Conservation (phyloP, 2,329 filamentous ascomycete species). For the Paracorniculantispora psalliotae region DNA sequence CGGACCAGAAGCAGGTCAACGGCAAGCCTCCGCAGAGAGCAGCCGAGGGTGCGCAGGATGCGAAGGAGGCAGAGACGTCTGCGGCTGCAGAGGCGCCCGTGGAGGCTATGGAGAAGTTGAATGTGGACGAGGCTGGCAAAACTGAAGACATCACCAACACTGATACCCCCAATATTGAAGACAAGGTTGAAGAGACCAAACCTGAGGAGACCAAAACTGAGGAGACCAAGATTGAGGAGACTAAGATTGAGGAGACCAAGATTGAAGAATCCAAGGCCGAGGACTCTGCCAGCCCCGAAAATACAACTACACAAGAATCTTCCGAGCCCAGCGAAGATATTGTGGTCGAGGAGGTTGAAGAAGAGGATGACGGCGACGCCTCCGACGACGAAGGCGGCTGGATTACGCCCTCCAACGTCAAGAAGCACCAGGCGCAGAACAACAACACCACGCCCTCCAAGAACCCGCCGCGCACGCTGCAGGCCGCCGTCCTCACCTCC, state of each 20-base stretch:
- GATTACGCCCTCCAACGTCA: conserved; percentile 93
- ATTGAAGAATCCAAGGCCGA: conserved; percentile 17
- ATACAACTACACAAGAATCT: neutral
- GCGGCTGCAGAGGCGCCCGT: neutral
- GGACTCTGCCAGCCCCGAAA: neutral
- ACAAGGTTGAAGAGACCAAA: no score
- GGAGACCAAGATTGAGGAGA: conserved; percentile 4
- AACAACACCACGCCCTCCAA: conserved; percentile 39
- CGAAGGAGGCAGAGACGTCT: neutral
- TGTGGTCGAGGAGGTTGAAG: neutral
- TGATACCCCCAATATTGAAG: neutral
- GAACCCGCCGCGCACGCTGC: conserved; percentile 59
- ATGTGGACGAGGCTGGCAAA: conserved; percentile 12
- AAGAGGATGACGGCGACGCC: conserved; percentile 37
- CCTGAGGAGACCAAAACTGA: neutral
- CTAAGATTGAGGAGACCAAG: conserved; percentile 21
- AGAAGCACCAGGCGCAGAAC: conserved; percentile 70
- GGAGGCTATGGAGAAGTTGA: conserved; percentile 13
- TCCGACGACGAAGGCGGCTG: conserved; percentile 65
- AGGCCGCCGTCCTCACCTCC: conserved; percentile 87
- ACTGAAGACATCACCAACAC: conserved; percentile 7
- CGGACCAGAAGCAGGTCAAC: conserved; percentile 74
- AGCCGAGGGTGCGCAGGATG: neutral
- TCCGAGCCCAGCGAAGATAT: neutral
- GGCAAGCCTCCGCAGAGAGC: conserved; percentile 54